These are phyloP conservation scores for Immersiporthe knoxdaviesiana DNA, from an alignment of 2,329 filamentous ascomycete genomes.

Conservation along the genomic window DNA sequence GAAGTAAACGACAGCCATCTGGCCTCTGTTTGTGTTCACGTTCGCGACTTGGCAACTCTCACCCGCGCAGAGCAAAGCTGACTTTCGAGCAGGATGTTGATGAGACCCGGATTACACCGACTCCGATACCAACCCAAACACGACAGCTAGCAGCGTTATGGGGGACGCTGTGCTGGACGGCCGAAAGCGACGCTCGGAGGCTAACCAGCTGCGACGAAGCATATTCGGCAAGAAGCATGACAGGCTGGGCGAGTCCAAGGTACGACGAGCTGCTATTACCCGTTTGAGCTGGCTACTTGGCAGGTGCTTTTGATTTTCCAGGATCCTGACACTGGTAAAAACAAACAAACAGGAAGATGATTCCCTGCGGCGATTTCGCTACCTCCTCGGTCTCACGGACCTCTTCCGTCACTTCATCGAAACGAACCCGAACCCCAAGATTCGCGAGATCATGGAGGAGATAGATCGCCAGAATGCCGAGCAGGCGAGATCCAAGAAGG, in stretches of 20 bases:
- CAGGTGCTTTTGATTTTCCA: not conserved
- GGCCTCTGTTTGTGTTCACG: not conserved
- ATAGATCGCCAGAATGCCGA: conserved; percentile 93
- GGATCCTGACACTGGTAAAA: conserved; percentile 23
- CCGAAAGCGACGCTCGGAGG: conserved; percentile 83
- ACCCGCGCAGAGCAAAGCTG: not conserved
- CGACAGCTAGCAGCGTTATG: conserved; percentile 79
- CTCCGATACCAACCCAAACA: conserved; percentile 69
- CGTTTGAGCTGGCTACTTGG: not conserved
- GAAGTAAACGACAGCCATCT: not conserved
- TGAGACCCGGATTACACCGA: conserved; percentile 70
- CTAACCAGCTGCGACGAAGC: conserved; percentile 85
- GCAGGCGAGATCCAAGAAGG: conserved; percentile 71
- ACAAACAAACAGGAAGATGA: conserved; percentile 85
- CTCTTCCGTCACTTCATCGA: conserved; percentile 99
- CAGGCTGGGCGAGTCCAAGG: conserved; percentile 88
- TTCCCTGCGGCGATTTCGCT: conserved; percentile 90
- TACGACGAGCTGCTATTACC: conserved; percentile 45
- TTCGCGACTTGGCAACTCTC: not conserved
- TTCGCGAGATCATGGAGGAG: conserved; percentile 90
- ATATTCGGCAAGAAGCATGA: conserved; percentile 96
- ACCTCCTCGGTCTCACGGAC: conserved; percentile 91
- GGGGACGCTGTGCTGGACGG: conserved; percentile 77
- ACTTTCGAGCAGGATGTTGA: conserved; percentile 57
- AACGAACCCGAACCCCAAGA: conserved; percentile 91